These are phyloP conservation scores for Herpetomonas tarakana DNA, from an alignment of 208 protist species.

Conservation along the genomic window DNA sequence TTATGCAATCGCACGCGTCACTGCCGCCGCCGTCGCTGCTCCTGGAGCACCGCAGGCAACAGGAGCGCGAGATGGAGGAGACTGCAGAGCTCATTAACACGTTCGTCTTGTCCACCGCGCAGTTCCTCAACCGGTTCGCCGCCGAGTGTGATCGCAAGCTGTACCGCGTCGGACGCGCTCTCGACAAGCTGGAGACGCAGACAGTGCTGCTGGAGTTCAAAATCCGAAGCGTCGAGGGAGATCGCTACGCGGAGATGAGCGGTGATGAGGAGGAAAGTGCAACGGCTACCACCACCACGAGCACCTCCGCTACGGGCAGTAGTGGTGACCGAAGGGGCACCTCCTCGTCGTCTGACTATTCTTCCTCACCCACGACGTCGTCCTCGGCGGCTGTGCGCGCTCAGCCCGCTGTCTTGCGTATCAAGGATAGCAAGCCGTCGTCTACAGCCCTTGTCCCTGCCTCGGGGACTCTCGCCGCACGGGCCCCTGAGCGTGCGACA, in stretches of 20 bases:
- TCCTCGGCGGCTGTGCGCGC: too few species aligned
- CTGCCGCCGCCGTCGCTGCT: too few species aligned
- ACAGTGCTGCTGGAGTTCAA: conserved; percentile 71
- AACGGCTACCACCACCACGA: not conserved
- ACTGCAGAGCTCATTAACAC: conserved; percentile 64
- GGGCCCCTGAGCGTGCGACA: too few species aligned
- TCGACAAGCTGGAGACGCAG: conserved; percentile 67
- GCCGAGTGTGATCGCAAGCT: conserved; percentile 69
- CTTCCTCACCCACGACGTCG: too few species aligned
- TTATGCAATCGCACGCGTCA: too few species aligned
- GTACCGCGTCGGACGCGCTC: conserved; percentile 21
- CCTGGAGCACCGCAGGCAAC: conserved; percentile 12
- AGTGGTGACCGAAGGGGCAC: too few species aligned
- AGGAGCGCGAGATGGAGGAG: conserved; percentile 35
- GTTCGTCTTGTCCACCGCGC: conserved; percentile 68
- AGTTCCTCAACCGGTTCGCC: conserved; percentile 86
- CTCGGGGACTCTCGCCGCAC: too few species aligned
- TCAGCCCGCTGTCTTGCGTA: too few species aligned
- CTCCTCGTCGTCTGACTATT: too few species aligned
- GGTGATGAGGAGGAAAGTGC: conserved; percentile 12
- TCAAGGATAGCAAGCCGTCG: too few species aligned
- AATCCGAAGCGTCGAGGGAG: conserved; percentile 21
- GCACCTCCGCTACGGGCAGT: too few species aligned
- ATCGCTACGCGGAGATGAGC: conserved; percentile 11
- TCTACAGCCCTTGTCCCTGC: too few species aligned